Conservation (phyloP, 1,284 basidiomycete species). For the Apiotrichum montevideense region DNA sequence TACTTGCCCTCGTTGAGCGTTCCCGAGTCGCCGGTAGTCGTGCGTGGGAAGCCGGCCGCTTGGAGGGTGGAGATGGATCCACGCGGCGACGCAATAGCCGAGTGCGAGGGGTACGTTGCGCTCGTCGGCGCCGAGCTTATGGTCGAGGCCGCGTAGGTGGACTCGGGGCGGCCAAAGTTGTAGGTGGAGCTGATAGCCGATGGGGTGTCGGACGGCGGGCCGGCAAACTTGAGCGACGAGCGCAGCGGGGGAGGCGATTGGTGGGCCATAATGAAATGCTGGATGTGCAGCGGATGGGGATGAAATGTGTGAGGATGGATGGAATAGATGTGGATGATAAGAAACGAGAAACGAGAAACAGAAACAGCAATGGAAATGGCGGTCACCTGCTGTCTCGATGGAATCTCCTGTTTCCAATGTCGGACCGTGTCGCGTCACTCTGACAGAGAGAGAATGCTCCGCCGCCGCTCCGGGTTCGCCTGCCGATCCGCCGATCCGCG, state of each 20-base stretch:
- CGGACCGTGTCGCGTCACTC: too few relatives aligned
- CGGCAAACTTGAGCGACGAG: conserved; percentile 8
- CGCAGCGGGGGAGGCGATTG: conserved; percentile 2
- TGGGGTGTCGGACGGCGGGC: neutral
- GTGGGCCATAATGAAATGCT: neutral
- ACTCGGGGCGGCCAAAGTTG: neutral
- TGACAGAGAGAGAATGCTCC: too few relatives aligned
- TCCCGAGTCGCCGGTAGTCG: conserved; percentile 6
- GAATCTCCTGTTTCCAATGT: too few relatives aligned
- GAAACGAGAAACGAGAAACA: too few relatives aligned
- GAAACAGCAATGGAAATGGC: too few relatives aligned
- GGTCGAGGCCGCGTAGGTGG: neutral
- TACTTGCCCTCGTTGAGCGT: conserved; percentile 50
- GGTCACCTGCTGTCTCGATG: too few relatives aligned
- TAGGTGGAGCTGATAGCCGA: neutral
- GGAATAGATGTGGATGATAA: neutral
- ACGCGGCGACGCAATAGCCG: conserved; percentile 1
- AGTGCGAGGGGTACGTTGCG: neutral
- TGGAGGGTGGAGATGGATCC: conserved; percentile 3
- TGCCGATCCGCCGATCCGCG: too few relatives aligned
- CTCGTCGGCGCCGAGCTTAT: neutral
- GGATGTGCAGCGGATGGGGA: neutral
- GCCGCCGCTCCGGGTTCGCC: too few relatives aligned
- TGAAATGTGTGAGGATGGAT: neutral
- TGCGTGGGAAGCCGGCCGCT: conserved; percentile 12